These are phyloP conservation scores for Penicillium sp. DNA, from an alignment of 2,329 filamentous ascomycete genomes.

Conservation along the genomic window DNA sequence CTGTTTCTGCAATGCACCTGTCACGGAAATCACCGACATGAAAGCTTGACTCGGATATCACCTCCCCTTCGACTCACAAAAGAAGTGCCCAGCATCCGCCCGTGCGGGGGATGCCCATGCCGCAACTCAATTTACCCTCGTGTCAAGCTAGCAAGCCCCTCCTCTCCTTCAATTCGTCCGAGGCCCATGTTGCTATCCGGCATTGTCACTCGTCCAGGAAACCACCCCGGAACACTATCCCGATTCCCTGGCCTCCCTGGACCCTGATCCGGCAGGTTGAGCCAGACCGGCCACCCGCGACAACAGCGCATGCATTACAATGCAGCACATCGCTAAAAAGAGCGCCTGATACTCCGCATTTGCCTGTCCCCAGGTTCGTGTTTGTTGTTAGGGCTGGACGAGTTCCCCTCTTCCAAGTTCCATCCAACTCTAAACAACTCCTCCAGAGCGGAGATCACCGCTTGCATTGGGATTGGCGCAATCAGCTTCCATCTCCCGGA, in stretches of 20 bases:
- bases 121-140: slow-evolving; percentile 1
- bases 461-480: slow-evolving; percentile 12
- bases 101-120: slow-evolving; percentile 4
- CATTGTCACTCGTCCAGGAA: not conserved
- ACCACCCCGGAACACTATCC: not conserved
- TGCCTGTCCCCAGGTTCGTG: not conserved
- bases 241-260: not conserved
- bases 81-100: not conserved
- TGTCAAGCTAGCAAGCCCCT: not conserved
- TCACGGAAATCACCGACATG: slow-evolving; percentile 20
- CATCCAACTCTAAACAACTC: slow-evolving; percentile 1
- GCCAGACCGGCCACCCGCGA: not conserved
- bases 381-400: not conserved
- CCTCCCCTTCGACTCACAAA: not conserved
- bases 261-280: slow-evolving; percentile 14
- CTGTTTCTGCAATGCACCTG: not conserved
- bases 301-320: not conserved
- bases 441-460: slow-evolving; percentile 17
- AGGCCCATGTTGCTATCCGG: not conserved
- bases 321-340: not conserved
- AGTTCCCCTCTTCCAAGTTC: not conserved
- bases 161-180: not conserved
- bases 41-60: not conserved
- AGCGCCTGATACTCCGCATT: not conserved
- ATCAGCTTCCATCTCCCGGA: slow-evolving; percentile 12